Conservation (phyloP, 2,329 filamentous ascomycete genomes). For the Parafenestella ontariensis region DNA sequence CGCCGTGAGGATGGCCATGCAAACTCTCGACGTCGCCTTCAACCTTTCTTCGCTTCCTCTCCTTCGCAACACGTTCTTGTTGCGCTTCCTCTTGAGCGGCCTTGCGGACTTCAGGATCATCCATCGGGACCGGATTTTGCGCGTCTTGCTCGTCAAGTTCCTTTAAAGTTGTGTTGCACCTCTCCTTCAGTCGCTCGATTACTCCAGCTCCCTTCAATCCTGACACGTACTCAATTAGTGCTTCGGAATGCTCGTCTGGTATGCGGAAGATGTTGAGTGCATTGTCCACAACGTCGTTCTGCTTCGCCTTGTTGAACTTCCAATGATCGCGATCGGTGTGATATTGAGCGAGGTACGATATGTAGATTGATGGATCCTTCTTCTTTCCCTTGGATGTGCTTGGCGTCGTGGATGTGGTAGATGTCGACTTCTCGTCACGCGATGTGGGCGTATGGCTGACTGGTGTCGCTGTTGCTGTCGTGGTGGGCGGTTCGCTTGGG, state of each 20-base stretch:
- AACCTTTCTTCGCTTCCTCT: slow-evolving; percentile 38
- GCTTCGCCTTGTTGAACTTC: slow-evolving; percentile 97
- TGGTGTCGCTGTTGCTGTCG: slow-evolving; percentile 3
- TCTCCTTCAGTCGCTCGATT: slow-evolving; percentile 68
- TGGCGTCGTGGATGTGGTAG: background rate
- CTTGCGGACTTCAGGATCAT: slow-evolving; percentile 43
- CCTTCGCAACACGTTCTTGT: slow-evolving; percentile 40
- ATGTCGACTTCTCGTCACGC: background rate
- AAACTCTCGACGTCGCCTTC: slow-evolving; percentile 40
- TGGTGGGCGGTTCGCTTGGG: background rate
- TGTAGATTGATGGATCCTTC: slow-evolving; percentile 67
- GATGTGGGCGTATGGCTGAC: background rate
- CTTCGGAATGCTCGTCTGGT: slow-evolving; percentile 71
- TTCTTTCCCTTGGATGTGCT: slow-evolving; percentile 34
- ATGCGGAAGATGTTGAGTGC: slow-evolving; percentile 75
- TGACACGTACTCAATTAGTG: slow-evolving; percentile 78
- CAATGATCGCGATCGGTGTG: slow-evolving; percentile 72
- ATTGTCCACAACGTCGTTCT: slow-evolving; percentile 84
- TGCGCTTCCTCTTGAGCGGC: slow-evolving; percentile 48
- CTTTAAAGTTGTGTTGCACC: slow-evolving; percentile 68
- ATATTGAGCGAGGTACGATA: slow-evolving; percentile 81
- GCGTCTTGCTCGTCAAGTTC: slow-evolving; percentile 54
- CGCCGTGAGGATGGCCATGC: slow-evolving; percentile 30
- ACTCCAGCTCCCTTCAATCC: slow-evolving; percentile 79
- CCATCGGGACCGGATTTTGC: slow-evolving; percentile 36